A percentile compares a stretch with the other conserved stretches of the same genome.
These are phyloP conservation scores for Ceratocystis harringtonii DNA, from an alignment of 2,329 filamentous ascomycete species.

Conservation along the genomic window DNA sequence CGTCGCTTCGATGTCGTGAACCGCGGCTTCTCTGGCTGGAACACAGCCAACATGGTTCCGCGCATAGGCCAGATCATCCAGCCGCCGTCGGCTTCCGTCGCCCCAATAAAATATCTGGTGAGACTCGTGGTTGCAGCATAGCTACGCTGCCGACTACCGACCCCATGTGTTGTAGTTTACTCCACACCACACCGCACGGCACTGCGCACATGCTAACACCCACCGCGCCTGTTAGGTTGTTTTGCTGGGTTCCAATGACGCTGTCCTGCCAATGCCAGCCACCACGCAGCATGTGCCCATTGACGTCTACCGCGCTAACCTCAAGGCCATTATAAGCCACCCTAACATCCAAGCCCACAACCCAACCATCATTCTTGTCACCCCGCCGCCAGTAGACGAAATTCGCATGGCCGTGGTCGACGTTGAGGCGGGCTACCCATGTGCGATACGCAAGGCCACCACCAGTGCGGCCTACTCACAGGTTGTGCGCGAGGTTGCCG, in stretches of 20 bases:
- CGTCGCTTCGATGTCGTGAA: constrained; percentile 77
- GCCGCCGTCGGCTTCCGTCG: constrained; percentile 38
- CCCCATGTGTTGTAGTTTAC: no score
- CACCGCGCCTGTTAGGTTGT: constrained; percentile 39
- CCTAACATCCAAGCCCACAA: constrained; percentile 52
- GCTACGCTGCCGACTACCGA: no score
- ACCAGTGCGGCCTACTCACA: constrained; percentile 43
- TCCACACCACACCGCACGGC: not conserved
- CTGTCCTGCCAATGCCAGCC: constrained; percentile 47
- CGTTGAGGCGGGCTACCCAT: constrained; percentile 31
- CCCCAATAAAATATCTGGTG: constrained; percentile 54
- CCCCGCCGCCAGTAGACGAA: constrained; percentile 72
- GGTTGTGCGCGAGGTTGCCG: constrained; percentile 50
- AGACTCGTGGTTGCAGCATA: constrained; percentile 19
- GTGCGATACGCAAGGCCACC: constrained; percentile 31
- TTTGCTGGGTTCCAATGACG: constrained; percentile 85
- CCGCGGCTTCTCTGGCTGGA: constrained; percentile 77
- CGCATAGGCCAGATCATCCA: constrained; percentile 58
- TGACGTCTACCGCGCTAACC: constrained; percentile 58
- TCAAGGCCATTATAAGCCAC: constrained; percentile 58
- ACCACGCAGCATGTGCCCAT: constrained; percentile 64
- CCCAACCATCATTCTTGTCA: constrained; percentile 60
- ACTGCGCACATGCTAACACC: not conserved
- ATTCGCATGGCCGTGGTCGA: constrained; percentile 43
- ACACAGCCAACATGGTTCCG: constrained; percentile 56